These are phyloP conservation scores for Gyrodon lividus DNA, from an alignment of 768 basidiomycete genomes.

Conservation along the genomic window DNA sequence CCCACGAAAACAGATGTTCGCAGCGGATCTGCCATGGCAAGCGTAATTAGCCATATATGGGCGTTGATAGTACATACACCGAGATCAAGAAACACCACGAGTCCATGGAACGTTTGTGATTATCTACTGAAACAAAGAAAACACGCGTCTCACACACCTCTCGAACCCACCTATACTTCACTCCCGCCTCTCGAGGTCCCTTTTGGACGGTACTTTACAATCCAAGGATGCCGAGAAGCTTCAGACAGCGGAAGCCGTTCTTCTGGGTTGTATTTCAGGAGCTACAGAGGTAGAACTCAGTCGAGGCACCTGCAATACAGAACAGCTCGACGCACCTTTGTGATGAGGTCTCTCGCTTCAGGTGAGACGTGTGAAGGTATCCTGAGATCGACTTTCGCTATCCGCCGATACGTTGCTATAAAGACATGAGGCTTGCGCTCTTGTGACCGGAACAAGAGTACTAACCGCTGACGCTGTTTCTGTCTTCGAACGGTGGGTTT, in stretches of 20 bases:
- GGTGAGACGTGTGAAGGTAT: constrained; percentile 40
- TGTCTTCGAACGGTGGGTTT: constrained; percentile 83
- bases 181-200: constrained; percentile 31
- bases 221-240: constrained; percentile 85
- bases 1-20: no score
- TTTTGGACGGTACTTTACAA: constrained; percentile 64
- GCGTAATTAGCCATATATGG: no score
- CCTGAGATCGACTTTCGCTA: constrained; percentile 79
- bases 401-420: constrained; percentile 85
- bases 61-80: background rate
- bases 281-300: constrained; percentile 42
- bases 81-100: background rate
- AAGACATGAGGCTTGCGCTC: constrained; percentile 7
- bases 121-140: background rate
- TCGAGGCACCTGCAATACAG: background rate
- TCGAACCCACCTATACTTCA: constrained; percentile 14
- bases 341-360: constrained; percentile 47
- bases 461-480: constrained; percentile 72
- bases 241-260: constrained; percentile 72
- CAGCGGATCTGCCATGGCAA: no score
- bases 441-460: background rate
- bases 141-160: background rate
- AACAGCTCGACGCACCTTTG: constrained; percentile 30
- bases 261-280: constrained; percentile 80
- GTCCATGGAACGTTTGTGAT: background rate